phyloP scores from a whole-genome alignment of 768 basidiomycete species.

The Agaricus subrufescens region DNA sequence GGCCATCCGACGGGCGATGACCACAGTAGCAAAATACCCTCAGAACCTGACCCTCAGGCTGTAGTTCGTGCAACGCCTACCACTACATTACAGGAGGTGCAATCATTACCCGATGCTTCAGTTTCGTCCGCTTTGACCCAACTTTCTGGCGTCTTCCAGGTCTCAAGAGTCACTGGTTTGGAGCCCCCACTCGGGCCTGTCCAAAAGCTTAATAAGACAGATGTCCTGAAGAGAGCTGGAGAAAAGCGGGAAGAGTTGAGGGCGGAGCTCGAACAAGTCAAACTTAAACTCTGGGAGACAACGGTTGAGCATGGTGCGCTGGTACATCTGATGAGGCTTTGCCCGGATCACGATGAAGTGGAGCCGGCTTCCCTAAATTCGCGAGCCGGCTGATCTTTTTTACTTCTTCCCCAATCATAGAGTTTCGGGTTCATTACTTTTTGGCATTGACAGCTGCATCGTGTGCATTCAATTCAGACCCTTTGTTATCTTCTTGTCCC shows the following conservation, averaged over 20 bases:
- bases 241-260: slow-evolving; percentile 48
- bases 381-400: not conserved
- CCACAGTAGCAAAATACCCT: not conserved
- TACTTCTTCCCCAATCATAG: not conserved
- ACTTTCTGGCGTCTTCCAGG: slow-evolving; percentile 4
- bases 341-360: slow-evolving; percentile 11
- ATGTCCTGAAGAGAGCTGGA: slow-evolving; percentile 46
- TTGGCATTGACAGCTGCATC: not conserved
- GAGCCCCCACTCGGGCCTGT: not conserved
- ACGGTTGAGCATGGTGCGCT: slow-evolving; percentile 68
- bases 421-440: not conserved
- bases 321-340: slow-evolving; percentile 36
- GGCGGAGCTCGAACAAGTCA: slow-evolving; percentile 53
- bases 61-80: not conserved
- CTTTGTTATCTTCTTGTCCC: not conserved
- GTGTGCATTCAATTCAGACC: not conserved
- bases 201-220: slow-evolving; percentile 21
- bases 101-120: not conserved
- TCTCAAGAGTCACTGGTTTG: not conserved
- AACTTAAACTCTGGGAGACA: slow-evolving; percentile 69
- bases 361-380: not conserved
- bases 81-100: not conserved
- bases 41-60: not conserved
- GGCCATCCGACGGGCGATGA: not conserved
- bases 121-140: not conserved